These are phyloP conservation scores for Omphalotus olearius DNA, from an alignment of 1,284 basidiomycete genomes.

Conservation along the genomic window DNA sequence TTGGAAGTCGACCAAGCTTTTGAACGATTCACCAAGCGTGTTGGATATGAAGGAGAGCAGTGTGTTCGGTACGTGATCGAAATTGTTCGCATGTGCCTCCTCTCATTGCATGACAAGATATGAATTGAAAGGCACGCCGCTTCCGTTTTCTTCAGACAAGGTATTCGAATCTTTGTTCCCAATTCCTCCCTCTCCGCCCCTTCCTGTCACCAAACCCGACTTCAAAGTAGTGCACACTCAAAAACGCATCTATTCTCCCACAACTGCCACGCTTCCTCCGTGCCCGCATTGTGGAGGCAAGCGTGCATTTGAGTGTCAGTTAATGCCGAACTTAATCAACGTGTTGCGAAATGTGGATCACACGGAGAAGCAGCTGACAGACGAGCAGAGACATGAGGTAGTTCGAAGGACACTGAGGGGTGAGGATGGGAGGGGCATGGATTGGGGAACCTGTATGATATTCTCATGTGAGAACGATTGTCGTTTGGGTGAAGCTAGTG, in stretches of 20 bases:
- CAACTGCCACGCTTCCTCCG: constrained; percentile 36
- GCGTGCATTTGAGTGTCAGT: constrained; percentile 78
- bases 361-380: constrained; percentile 33
- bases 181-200: constrained; percentile 34
- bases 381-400: constrained; percentile 55
- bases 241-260: constrained; percentile 47
- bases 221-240: constrained; percentile 48
- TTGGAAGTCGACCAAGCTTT: constrained; percentile 73
- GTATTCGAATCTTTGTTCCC: constrained; percentile 72
- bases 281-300: constrained; percentile 59
- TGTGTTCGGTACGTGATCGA: constrained; percentile 60
- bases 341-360: constrained; percentile 40
- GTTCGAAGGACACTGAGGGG: constrained; percentile 50
- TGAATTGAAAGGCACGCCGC: constrained; percentile 67
- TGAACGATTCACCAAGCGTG: constrained; percentile 71
- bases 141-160: constrained; percentile 69
- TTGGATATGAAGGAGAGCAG: constrained; percentile 65
- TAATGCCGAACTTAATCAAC: constrained; percentile 86
- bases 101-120: constrained; percentile 45
- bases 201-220: constrained; percentile 52
- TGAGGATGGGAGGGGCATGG: constrained; percentile 52
- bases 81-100: not conserved
- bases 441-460: constrained; percentile 81
- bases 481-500: constrained; percentile 38
- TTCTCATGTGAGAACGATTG: constrained; percentile 79